phyloP scores from a whole-genome alignment of 2,329 filamentous ascomycete genomes.

The Rhexocercosporidium sp. region DNA sequence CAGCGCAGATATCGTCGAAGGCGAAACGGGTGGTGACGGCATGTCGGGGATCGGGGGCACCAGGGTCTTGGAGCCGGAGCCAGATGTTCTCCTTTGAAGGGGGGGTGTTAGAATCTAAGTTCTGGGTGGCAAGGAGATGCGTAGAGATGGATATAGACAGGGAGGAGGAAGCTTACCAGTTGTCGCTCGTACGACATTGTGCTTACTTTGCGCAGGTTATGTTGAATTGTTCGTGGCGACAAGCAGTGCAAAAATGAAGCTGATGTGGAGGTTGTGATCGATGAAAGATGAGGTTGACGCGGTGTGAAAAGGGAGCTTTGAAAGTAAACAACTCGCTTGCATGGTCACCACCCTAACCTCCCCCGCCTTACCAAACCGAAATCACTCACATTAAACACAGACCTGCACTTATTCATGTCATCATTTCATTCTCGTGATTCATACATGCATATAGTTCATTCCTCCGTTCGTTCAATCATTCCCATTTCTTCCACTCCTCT shows the following conservation, averaged over 20 bases:
- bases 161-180: background rate
- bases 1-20: conserved; percentile 8
- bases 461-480: conserved; percentile 42
- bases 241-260: background rate
- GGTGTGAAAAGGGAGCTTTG: too few species aligned
- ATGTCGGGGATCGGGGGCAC: background rate
- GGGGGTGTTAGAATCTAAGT: background rate
- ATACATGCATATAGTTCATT: conserved; percentile 13
- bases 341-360: background rate
- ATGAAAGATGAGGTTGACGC: background rate
- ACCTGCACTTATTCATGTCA: background rate
- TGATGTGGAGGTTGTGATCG: background rate
- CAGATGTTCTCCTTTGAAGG: background rate
- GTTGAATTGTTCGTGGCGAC: background rate
- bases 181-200: conserved; percentile 5
- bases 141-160: background rate
- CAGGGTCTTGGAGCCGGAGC: background rate
- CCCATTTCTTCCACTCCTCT: conserved; percentile 58
- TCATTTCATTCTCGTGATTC: conserved; percentile 19
- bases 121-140: background rate
- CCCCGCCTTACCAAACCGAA: background rate
- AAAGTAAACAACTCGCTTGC: conserved; percentile 10
- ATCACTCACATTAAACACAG: background rate
- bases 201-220: background rate
- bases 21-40: background rate